Conservation (phyloP, 768 basidiomycete genomes). For the Pulveroboletus sp. region DNA sequence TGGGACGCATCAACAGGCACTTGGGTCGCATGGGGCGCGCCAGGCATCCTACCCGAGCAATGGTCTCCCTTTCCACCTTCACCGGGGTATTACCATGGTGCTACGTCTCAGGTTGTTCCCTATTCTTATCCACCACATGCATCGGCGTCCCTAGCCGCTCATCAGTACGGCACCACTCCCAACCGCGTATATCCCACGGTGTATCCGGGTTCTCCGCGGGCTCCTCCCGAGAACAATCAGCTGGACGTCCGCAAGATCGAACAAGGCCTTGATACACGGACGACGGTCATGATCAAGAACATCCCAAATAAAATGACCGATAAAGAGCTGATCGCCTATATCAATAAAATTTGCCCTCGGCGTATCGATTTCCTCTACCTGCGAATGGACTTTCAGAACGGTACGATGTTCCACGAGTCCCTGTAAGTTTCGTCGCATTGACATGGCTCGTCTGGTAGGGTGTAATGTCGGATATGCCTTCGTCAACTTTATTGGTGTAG, state of each 20-base stretch:
- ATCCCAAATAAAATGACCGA: constrained; percentile 91
- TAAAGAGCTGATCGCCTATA: constrained; percentile 63
- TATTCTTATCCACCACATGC: constrained; percentile 29
- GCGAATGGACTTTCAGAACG: constrained; percentile 81
- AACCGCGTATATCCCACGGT: constrained; percentile 20
- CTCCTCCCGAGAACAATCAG: constrained; percentile 45
- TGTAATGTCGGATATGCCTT: constrained; percentile 84
- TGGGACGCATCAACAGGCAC: constrained; percentile 29
- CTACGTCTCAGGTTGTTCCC: constrained; percentile 18
- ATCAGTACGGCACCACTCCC: constrained; percentile 15
- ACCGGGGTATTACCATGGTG: constrained; percentile 25
- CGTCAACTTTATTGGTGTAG: constrained; percentile 81
- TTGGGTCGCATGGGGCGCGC: constrained; percentile 31
- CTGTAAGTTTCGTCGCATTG: neutral
- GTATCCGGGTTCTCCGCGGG: constrained; percentile 28
- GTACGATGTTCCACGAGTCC: constrained; percentile 34
- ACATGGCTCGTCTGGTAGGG: constrained; percentile 37
- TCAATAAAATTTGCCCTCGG: constrained; percentile 67
- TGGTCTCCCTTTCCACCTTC: constrained; percentile 29
- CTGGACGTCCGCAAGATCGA: constrained; percentile 71
- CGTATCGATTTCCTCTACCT: constrained; percentile 85
- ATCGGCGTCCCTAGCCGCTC: constrained; percentile 21
- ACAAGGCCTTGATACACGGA: constrained; percentile 72
- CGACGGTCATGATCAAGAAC: constrained; percentile 89
- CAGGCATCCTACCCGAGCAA: constrained; percentile 25